Evolutionary conservation across 2,329 filamentous ascomycete genomes (phyloP).

Genomic region (Neodidymelliopsis sp.): DNA sequence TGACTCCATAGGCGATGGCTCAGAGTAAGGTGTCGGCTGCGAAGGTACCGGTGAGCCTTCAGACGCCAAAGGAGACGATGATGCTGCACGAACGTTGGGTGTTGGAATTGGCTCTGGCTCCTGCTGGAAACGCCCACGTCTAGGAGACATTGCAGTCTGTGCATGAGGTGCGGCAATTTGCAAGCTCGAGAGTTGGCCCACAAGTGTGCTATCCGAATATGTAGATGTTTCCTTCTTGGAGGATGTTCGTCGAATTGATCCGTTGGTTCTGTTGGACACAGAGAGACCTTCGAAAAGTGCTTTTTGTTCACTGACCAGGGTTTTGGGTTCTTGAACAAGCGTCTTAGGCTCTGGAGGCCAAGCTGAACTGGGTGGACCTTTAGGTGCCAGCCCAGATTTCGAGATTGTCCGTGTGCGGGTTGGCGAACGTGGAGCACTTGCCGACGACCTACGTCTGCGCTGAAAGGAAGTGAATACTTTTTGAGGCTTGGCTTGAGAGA

Average conservation of each 20-base stretch:
- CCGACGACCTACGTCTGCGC: conserved; percentile 32
- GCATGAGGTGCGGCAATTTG: conserved; percentile 15
- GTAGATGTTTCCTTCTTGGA: conserved; percentile 24
- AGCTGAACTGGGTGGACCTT: conserved; percentile 20
- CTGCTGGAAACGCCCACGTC: background rate
- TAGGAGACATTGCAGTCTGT: conserved; percentile 5
- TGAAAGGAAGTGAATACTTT: conserved; percentile 20
- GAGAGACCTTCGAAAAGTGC: conserved; percentile 27
- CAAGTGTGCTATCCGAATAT: conserved; percentile 39
- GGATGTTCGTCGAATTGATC: conserved; percentile 4
- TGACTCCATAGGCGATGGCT: conserved; percentile 1
- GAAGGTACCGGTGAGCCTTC: conserved; percentile 16
- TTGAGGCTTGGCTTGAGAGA: conserved; percentile 26
- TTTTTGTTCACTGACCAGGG: conserved; percentile 19
- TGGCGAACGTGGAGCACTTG: conserved; percentile 27
- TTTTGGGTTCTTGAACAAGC: conserved; percentile 12
- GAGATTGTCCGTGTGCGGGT: conserved; percentile 28
- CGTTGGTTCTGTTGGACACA: conserved; percentile 16
- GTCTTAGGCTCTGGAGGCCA: conserved; percentile 23
- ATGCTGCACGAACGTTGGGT: conserved; percentile 16
- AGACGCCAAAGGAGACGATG: conserved; percentile 25
- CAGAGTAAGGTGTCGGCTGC: conserved; percentile 2
- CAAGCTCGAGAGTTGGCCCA: conserved; percentile 30
- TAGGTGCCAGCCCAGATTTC: conserved; percentile 21
- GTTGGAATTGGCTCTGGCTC: background rate